phyloP scores from a whole-genome alignment of 768 basidiomycete species.

The Amanita polypyramis region DNA sequence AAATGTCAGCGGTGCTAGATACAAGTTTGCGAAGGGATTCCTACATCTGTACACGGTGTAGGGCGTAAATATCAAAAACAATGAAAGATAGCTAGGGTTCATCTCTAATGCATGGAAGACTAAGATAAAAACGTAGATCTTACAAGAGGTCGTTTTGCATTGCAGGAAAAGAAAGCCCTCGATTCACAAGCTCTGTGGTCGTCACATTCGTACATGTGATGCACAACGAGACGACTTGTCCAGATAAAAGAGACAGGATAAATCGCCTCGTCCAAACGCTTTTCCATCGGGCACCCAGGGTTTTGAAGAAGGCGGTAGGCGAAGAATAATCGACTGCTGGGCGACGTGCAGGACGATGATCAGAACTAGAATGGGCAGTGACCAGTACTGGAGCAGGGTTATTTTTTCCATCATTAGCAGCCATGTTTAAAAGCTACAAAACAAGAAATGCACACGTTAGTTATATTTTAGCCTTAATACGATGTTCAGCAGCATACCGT shows the following conservation, averaged over 20 bases:
- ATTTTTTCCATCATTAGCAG: not conserved
- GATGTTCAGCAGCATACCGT: not conserved
- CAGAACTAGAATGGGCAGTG: no score
- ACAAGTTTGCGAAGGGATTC: slow-evolving; percentile 14
- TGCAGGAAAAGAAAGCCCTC: slow-evolving; percentile 67
- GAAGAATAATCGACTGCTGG: slow-evolving; percentile 65
- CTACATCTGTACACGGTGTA: slow-evolving; percentile 84
- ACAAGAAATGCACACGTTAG: not conserved
- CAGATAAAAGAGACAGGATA: slow-evolving; percentile 56
- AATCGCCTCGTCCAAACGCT: slow-evolving; percentile 77
- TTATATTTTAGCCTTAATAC: no score
- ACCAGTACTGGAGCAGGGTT: not conserved
- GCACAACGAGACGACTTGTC: slow-evolving; percentile 78
- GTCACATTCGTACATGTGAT: slow-evolving; percentile 86
- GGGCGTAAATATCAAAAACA: slow-evolving; percentile 72
- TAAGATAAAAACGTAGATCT: slow-evolving; percentile 17
- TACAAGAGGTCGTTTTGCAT: slow-evolving; percentile 82
- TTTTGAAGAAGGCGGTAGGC: slow-evolving; percentile 37
- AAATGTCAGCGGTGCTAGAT: not conserved
- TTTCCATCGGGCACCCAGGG: slow-evolving; percentile 48
- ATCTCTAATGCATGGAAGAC: not conserved
- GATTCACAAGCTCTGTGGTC: slow-evolving; percentile 61
- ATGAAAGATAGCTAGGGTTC: slow-evolving; percentile 58
- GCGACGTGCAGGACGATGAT: slow-evolving; percentile 17
- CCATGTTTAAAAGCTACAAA: not conserved